These are phyloP conservation scores for Bauhinia variegata DNA, from an alignment of 306 rosid species.

Conservation along the genomic window DNA sequence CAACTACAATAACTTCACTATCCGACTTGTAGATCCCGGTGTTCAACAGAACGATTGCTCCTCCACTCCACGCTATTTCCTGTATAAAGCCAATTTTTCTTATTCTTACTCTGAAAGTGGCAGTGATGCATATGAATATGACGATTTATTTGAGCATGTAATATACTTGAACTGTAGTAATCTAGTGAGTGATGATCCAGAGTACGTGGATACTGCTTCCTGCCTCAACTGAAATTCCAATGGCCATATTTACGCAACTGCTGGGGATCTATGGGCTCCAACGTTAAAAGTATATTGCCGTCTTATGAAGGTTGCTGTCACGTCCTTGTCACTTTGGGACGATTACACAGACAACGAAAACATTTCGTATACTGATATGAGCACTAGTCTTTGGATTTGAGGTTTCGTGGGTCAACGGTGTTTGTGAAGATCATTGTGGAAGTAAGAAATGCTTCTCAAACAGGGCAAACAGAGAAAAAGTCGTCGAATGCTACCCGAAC, in stretches of 20 bases:
- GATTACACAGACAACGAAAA: background rate
- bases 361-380: background rate
- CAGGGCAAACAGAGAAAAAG: too few relatives aligned
- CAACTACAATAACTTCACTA: too few relatives aligned
- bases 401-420: background rate
- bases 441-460: too few relatives aligned
- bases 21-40: too few relatives aligned
- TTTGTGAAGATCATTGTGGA: background rate
- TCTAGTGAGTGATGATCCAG: slow-evolving; percentile 10
- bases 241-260: slow-evolving; percentile 3
- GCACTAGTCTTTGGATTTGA: slow-evolving; percentile 10
- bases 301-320: background rate
- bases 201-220: slow-evolving; percentile 10
- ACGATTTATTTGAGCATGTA: background rate
- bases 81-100: background rate
- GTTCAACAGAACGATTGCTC: slow-evolving; percentile 27
- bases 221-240: background rate
- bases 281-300: background rate
- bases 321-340: background rate
- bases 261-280: background rate
- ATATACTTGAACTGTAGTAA: slow-evolving; percentile 29
- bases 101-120: too few relatives aligned
- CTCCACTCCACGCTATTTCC: slow-evolving; percentile 19
- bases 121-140: too few relatives aligned
- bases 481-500: too few relatives aligned